Conservation (phyloP, 805 yeast genomes). For the Candida palmyrensis region DNA sequence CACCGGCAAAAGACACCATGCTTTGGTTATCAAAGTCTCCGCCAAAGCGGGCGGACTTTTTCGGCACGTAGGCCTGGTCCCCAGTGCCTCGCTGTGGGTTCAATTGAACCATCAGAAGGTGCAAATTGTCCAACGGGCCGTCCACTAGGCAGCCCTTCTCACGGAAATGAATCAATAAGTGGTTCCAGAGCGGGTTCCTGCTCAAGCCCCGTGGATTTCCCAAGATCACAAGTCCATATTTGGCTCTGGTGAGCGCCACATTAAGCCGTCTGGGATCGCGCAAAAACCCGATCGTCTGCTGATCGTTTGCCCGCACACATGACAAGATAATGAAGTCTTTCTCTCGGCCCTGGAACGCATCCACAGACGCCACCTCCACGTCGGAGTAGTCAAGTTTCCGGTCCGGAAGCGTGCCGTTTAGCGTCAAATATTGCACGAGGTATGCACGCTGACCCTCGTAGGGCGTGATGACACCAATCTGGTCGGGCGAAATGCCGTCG, state of each 20-base stretch:
- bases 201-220: conserved; percentile 82
- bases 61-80: conserved; percentile 3
- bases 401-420: conserved; percentile 59
- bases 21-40: conserved; percentile 24
- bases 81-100: conserved; percentile 10
- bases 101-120: conserved; percentile 59
- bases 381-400: conserved; percentile 54
- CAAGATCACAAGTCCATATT: conserved; percentile 46
- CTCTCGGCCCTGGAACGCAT: conserved; percentile 41
- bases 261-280: conserved; percentile 40
- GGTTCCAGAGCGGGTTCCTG: conserved; percentile 72
- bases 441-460: conserved; percentile 92
- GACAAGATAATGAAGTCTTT: conserved; percentile 39
- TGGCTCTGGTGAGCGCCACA: conserved; percentile 41
- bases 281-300: conserved; percentile 37
- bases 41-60: background rate
- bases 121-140: conserved; percentile 78
- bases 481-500: conserved; percentile 73
- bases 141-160: conserved; percentile 86
- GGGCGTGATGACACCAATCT: conserved; percentile 91
- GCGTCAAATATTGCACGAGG: conserved; percentile 69
- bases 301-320: conserved; percentile 41
- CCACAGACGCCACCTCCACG: conserved; percentile 72
- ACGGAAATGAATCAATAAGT: conserved; percentile 69
- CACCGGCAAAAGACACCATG: conserved; percentile 19